A percentile compares a stretch with the other conserved stretches of the same genome.
phyloP scores from a whole-genome alignment of 805 yeast genomes.

The Pichia nanzhaoensis region DNA sequence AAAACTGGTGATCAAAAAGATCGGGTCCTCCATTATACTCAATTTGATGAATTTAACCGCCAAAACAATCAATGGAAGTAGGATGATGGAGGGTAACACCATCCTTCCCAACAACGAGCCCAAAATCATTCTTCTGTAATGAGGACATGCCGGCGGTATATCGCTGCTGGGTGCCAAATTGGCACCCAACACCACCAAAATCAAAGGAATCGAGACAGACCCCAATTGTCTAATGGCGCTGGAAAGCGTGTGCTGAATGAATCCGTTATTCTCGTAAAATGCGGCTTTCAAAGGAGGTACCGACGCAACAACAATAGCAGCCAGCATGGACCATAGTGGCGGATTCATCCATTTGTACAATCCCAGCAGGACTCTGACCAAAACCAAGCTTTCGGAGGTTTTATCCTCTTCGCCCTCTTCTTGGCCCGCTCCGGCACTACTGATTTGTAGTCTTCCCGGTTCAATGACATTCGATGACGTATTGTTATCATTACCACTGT shows the following conservation, averaged over 20 bases:
- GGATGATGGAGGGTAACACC: constrained; percentile 65
- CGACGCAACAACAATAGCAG: constrained; percentile 64
- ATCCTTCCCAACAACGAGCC: constrained; percentile 71
- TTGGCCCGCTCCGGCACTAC: not conserved
- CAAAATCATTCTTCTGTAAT: constrained; percentile 54
- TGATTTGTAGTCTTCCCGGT: too few species aligned
- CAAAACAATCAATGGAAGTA: constrained; percentile 60
- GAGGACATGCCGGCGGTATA: constrained; percentile 57
- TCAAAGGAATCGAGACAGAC: constrained; percentile 69
- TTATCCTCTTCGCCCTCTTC: constrained; percentile 3
- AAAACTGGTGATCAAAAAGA: constrained; percentile 69
- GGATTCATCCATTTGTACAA: constrained; percentile 53
- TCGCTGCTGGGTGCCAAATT: constrained; percentile 65
- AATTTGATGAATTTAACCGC: constrained; percentile 57
- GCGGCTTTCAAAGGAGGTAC: constrained; percentile 49
- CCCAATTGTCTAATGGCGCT: constrained; percentile 61
- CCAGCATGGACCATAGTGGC: constrained; percentile 73
- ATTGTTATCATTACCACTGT: not conserved
- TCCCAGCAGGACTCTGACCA: constrained; percentile 6
- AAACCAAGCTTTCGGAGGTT: not conserved
- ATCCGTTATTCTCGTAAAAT: constrained; percentile 54
- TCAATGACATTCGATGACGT: too few species aligned
- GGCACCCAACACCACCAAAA: constrained; percentile 71
- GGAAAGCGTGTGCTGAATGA: constrained; percentile 59
- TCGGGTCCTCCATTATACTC: constrained; percentile 75